Conservation (phyloP, 176 grass and related monocot genomes). For the Juncus effusus region DNA sequence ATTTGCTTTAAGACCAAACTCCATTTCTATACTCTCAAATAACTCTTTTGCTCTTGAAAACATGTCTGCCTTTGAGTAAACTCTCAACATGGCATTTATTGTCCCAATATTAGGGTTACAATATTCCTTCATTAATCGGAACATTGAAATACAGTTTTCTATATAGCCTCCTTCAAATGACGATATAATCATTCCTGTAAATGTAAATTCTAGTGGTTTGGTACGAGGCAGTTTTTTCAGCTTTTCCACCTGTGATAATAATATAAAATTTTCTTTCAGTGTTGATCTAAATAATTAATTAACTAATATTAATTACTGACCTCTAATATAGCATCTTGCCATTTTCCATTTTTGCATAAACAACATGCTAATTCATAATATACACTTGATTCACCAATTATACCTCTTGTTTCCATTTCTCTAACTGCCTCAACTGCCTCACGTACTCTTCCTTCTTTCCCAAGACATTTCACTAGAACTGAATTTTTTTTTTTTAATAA, state of each 20-base stretch:
- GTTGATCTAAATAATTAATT: neutral
- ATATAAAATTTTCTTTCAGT: neutral
- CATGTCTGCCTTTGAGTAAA: slow-evolving; percentile 74
- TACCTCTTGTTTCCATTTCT: slow-evolving; percentile 83
- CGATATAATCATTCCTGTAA: slow-evolving; percentile 92
- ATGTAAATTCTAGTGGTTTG: slow-evolving; percentile 77
- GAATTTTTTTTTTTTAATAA: neutral
- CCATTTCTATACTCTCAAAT: slow-evolving; percentile 58
- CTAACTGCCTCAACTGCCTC: slow-evolving; percentile 73
- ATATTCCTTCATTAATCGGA: slow-evolving; percentile 69
- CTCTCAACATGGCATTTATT: slow-evolving; percentile 87
- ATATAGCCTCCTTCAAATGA: slow-evolving; percentile 80
- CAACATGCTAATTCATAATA: slow-evolving; percentile 94
- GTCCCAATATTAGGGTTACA: slow-evolving; percentile 84
- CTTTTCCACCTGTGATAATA: slow-evolving; percentile 69
- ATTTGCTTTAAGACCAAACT: slow-evolving; percentile 39
- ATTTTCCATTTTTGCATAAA: slow-evolving; percentile 77
- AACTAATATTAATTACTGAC: slow-evolving; percentile 33
- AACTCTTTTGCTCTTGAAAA: slow-evolving; percentile 81
- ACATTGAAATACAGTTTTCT: slow-evolving; percentile 73
- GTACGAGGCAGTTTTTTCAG: slow-evolving; percentile 57
- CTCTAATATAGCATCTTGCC: slow-evolving; percentile 88
- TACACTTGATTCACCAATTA: slow-evolving; percentile 74
- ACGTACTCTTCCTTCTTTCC: slow-evolving; percentile 73
- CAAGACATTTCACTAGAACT: slow-evolving; percentile 85